Evolutionary conservation across 768 basidiomycete genomes (phyloP).

Genomic region (Macrolepiota fuliginosa): DNA sequence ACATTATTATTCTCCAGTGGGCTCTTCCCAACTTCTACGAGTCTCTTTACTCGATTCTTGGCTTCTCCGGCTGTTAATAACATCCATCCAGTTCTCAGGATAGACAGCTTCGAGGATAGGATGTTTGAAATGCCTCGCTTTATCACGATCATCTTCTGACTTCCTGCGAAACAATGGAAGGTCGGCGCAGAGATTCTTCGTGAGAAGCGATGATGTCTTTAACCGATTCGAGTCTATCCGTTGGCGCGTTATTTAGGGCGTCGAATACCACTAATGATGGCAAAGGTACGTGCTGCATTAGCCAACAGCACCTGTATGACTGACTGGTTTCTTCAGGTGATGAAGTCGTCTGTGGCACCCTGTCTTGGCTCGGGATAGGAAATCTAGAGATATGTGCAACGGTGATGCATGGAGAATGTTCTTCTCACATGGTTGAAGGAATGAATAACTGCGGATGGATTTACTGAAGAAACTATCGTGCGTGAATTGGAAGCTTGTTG

Average conservation of each 20-base stretch:
- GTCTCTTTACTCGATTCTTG: neutral
- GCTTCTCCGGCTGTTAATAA: neutral
- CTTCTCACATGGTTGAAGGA: too few relatives aligned
- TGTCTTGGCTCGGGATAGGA: too few relatives aligned
- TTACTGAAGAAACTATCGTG: too few relatives aligned
- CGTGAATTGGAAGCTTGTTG: too few relatives aligned
- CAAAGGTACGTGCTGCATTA: constrained; percentile 76
- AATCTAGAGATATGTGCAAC: too few relatives aligned
- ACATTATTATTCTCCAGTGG: neutral
- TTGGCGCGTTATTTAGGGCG: neutral
- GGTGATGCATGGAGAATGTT: too few relatives aligned
- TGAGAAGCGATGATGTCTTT: neutral
- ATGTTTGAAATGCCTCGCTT: neutral
- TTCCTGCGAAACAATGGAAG: neutral
- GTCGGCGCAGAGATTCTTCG: neutral
- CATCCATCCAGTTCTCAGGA: neutral
- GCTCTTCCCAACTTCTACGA: neutral
- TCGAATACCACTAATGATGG: constrained; percentile 66
- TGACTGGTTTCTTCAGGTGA: too few relatives aligned
- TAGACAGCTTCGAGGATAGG: neutral
- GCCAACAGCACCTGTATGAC: constrained; percentile 47
- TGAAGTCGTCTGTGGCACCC: too few relatives aligned
- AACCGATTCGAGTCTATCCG: neutral
- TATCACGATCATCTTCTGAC: neutral
- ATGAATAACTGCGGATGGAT: too few relatives aligned